These are phyloP conservation scores for Ascochyta clinopodiicola DNA, from an alignment of 2,329 filamentous ascomycete genomes.

Conservation along the genomic window DNA sequence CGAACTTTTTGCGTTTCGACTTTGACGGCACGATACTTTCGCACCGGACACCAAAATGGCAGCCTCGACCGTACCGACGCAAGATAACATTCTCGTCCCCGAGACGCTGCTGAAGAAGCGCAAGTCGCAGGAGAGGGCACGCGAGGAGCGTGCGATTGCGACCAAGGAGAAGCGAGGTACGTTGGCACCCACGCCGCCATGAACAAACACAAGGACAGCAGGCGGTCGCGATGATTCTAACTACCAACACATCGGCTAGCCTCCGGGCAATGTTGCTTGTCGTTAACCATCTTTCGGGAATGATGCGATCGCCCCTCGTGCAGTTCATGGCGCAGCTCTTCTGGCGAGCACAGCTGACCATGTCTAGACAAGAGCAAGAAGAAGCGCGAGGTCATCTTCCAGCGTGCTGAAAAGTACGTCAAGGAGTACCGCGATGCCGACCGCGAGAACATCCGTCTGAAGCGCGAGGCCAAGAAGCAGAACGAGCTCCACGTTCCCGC, in stretches of 20 bases:
- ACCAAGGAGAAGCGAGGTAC: constrained; percentile 89
- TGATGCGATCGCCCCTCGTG: constrained; percentile 63
- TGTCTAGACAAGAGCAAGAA: constrained; percentile 86
- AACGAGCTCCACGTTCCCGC: constrained; percentile 94
- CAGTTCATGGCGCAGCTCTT: constrained; percentile 25
- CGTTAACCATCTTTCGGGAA: constrained; percentile 99
- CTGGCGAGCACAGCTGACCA: constrained; percentile 42
- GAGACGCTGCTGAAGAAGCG: constrained; percentile 99
- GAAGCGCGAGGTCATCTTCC: constrained; percentile 99
- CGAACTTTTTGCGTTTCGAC: constrained; percentile 8
- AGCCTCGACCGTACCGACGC: constrained; percentile 84
- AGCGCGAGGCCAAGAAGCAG: constrained; percentile 86
- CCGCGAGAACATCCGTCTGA: constrained; percentile 96
- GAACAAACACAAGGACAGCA: constrained; percentile 22
- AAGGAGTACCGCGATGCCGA: constrained; percentile 99
- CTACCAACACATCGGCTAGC: constrained; percentile 90
- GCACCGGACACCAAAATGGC: constrained; percentile 18
- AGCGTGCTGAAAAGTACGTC: constrained; percentile 99
- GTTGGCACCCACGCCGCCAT: constrained; percentile 50
- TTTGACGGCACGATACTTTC: constrained; percentile 19
- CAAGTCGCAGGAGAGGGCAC: constrained; percentile 99
- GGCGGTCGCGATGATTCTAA: constrained; percentile 78
- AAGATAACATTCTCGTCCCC: constrained; percentile 95
- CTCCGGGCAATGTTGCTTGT: constrained; percentile 94
- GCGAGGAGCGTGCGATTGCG: constrained; percentile 82